Conservation (phyloP, 2,329 filamentous ascomycete species). For the Penicillium janthinellum region DNA sequence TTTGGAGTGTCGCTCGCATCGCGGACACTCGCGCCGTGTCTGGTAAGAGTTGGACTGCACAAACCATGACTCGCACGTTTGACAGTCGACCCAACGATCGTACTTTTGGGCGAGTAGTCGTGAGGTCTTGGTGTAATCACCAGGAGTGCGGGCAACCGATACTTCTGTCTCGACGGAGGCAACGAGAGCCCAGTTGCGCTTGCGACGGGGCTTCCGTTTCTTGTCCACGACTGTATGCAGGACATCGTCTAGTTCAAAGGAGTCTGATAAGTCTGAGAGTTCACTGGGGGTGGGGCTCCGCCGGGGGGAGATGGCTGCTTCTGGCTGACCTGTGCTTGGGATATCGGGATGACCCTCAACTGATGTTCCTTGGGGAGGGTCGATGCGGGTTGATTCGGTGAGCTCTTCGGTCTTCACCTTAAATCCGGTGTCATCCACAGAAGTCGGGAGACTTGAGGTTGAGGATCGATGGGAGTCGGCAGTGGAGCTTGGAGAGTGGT, state of each 20-base stretch:
- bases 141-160: conserved; percentile 57
- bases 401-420: conserved; percentile 25
- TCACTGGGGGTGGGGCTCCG: conserved; percentile 21
- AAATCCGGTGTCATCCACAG: conserved; percentile 31
- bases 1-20: conserved; percentile 94
- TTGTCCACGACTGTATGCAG: conserved; percentile 22
- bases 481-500: conserved; percentile 32
- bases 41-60: conserved; percentile 87
- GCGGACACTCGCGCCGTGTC: conserved; percentile 80
- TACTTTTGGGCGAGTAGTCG: conserved; percentile 74
- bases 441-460: conserved; percentile 42
- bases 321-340: conserved; percentile 13
- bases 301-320: conserved; percentile 10
- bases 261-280: conserved; percentile 31
- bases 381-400: conserved; percentile 6
- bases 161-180: conserved; percentile 43
- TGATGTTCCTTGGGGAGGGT: conserved; percentile 4
- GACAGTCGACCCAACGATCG: conserved; percentile 84
- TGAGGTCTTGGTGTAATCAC: conserved; percentile 81
- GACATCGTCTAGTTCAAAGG: conserved; percentile 32
- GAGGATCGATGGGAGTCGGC: conserved; percentile 39
- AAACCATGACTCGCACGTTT: conserved; percentile 77
- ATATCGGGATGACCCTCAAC: conserved; percentile 13
- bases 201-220: conserved; percentile 28
- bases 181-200: conserved; percentile 34